Percentiles rank a stretch among this genome's conserved stretches.
Conservation (phyloP, 1,284 basidiomycete genomes). For the Moniliophthora roreri region DNA sequence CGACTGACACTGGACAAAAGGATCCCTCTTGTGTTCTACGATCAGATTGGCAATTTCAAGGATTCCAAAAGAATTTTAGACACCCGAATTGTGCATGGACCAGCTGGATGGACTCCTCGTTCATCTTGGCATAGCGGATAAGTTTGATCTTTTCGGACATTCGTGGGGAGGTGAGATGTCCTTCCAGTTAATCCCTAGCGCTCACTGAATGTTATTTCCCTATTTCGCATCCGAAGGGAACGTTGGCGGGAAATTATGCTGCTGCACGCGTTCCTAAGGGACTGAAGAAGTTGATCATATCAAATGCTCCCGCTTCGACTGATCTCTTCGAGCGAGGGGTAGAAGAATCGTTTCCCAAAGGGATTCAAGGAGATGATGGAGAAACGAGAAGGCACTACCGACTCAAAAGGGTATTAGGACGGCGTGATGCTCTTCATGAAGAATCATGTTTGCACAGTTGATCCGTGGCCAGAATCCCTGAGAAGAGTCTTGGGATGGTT, state of each 20-base stretch:
- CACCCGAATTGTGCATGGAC: slow-evolving; percentile 28
- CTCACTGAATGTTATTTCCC: not conserved
- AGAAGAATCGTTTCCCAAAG: slow-evolving; percentile 29
- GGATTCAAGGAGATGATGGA: slow-evolving; percentile 35
- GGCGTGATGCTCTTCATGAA: slow-evolving; percentile 39
- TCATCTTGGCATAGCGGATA: slow-evolving; percentile 21
- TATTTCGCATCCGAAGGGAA: slow-evolving; percentile 13
- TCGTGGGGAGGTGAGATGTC: slow-evolving; percentile 37
- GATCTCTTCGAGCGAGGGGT: slow-evolving; percentile 30
- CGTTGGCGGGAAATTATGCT: slow-evolving; percentile 37
- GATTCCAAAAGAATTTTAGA: slow-evolving; percentile 37
- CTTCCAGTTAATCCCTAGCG: not conserved
- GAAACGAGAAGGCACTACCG: slow-evolving; percentile 38
- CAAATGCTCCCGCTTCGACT: slow-evolving; percentile 35
- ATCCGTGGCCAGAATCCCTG: slow-evolving; percentile 37
- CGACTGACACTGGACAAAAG: not conserved
- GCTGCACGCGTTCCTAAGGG: slow-evolving; percentile 29
- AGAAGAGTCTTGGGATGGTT: slow-evolving; percentile 18
- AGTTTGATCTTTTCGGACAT: slow-evolving; percentile 34
- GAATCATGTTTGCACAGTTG: slow-evolving; percentile 39
- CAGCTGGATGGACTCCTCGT: slow-evolving; percentile 32
- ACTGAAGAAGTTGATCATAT: slow-evolving; percentile 33
- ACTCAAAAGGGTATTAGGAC: slow-evolving; percentile 39
- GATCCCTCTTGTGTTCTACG: slow-evolving; percentile 40
- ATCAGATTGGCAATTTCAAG: slow-evolving; percentile 36